Conservation (phyloP, 495 filamentous ascomycete species). For the Penicillium macrosclerotiorum region DNA sequence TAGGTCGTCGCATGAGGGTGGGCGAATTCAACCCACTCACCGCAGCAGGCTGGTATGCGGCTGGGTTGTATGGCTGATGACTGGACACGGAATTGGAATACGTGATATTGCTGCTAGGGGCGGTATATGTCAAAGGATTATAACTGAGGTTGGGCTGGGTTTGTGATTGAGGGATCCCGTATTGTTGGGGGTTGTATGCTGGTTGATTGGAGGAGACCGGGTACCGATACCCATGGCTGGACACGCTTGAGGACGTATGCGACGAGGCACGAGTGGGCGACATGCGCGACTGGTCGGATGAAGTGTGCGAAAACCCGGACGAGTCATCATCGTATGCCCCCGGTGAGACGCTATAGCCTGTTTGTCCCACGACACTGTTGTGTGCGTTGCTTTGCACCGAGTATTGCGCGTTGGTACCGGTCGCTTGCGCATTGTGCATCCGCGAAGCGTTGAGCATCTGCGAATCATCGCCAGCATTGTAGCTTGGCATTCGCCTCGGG, state of each 20-base stretch:
- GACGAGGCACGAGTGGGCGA: conserved; percentile 45
- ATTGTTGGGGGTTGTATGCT: conserved; percentile 83
- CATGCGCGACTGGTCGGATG: conserved; percentile 41
- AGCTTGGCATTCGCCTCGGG: conserved; percentile 65
- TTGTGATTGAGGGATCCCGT: conserved; percentile 61
- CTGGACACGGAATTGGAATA: conserved; percentile 23
- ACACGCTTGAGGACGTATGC: conserved; percentile 46
- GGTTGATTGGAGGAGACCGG: conserved; percentile 49
- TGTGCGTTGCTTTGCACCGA: conserved; percentile 11
- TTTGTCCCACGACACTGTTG: conserved; percentile 13
- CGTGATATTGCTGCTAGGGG: conserved; percentile 29
- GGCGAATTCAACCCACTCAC: conserved; percentile 26
- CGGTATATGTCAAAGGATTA: conserved; percentile 44
- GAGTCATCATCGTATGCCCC: conserved; percentile 37
- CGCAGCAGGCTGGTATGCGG: conserved; percentile 54
- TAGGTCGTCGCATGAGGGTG: conserved; percentile 30
- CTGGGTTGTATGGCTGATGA: conserved; percentile 72
- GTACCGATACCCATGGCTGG: conserved; percentile 63
- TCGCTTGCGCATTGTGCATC: conserved; percentile 30
- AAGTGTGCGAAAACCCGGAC: conserved; percentile 30
- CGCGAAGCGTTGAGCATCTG: conserved; percentile 42
- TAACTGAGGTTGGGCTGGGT: conserved; percentile 42
- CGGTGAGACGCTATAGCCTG: conserved; percentile 23
- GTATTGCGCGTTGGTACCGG: conserved; percentile 29
- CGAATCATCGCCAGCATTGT: conserved; percentile 76